Percentiles rank a stretch among this genome's conserved stretches.
phyloP scores from a whole-genome alignment of 495 filamentous ascomycete species.

The Podospora bellae-mahoneyi region DNA sequence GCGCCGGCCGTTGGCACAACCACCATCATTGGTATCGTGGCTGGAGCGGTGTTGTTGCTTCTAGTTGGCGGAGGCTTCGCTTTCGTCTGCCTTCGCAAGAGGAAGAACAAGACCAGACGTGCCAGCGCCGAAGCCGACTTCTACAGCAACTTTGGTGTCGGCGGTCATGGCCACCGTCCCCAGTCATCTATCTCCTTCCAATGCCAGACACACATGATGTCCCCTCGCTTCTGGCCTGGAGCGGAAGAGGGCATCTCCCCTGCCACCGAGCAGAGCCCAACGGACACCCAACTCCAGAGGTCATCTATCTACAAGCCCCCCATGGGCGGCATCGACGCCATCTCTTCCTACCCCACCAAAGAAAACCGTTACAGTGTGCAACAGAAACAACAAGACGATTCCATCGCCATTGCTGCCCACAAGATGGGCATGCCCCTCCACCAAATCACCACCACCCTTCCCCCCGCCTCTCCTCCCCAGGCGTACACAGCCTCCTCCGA shows the following conservation, averaged over 20 bases:
- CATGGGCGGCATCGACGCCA: slow-evolving; percentile 12
- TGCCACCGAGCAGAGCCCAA: slow-evolving; percentile 1
- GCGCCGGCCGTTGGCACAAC: slow-evolving; percentile 25
- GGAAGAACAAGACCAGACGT: slow-evolving; percentile 35
- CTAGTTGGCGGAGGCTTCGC: slow-evolving; percentile 30
- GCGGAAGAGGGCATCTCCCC: slow-evolving; percentile 15
- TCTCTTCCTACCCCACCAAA: slow-evolving; percentile 13
- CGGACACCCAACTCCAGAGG: slow-evolving; percentile 13
- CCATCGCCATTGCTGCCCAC: slow-evolving; percentile 5
- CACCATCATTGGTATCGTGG: slow-evolving; percentile 41
- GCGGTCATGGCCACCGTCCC: slow-evolving; percentile 25
- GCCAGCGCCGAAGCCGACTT: slow-evolving; percentile 28
- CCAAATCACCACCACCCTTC: slow-evolving; percentile 23
- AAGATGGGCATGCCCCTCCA: slow-evolving; percentile 15
- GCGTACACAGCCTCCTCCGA: slow-evolving; percentile 34
- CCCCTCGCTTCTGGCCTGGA: slow-evolving; percentile 39
- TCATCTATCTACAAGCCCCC: slow-evolving; percentile 23
- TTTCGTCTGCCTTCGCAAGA: slow-evolving; percentile 41
- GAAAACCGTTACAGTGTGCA: not conserved
- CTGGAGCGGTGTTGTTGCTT: slow-evolving; percentile 34
- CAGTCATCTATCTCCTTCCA: slow-evolving; percentile 47
- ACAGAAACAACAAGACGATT: not conserved
- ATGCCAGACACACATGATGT: slow-evolving; percentile 46
- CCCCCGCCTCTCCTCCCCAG: slow-evolving; percentile 19
- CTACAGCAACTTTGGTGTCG: slow-evolving; percentile 14